Conservation (phyloP, 2,329 filamentous ascomycete species). For the Alternaria arbusti region DNA sequence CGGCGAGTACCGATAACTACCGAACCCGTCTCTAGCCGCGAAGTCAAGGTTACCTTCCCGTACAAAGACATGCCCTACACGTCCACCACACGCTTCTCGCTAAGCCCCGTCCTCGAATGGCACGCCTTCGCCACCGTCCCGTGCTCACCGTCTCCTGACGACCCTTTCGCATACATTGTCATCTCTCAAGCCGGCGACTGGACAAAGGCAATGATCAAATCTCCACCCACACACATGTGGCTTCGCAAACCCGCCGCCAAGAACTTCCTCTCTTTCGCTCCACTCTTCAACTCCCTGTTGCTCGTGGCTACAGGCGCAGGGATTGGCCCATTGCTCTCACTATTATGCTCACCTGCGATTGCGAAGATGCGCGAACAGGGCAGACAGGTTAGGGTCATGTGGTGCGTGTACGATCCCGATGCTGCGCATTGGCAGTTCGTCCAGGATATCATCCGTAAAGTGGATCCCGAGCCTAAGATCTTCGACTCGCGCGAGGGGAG, state of each 20-base stretch:
- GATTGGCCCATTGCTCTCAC: slow-evolving; percentile 28
- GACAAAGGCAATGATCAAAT: slow-evolving; percentile 27
- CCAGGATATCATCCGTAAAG: slow-evolving; percentile 10
- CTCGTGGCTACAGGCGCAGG: slow-evolving; percentile 33
- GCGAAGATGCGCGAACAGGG: slow-evolving; percentile 8
- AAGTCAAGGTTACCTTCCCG: slow-evolving; percentile 66
- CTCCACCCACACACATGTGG: slow-evolving; percentile 21
- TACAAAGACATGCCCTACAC: slow-evolving; percentile 31
- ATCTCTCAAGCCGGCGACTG: slow-evolving; percentile 46
- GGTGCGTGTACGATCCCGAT: slow-evolving; percentile 20
- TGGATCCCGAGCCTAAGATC: slow-evolving; percentile 20
- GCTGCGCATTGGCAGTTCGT: slow-evolving; percentile 24
- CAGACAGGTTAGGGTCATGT: slow-evolving; percentile 19
- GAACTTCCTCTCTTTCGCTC: slow-evolving; percentile 30
- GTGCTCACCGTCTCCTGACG: not conserved
- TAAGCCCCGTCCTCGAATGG: slow-evolving; percentile 40
- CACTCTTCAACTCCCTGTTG: slow-evolving; percentile 25
- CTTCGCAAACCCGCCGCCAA: slow-evolving; percentile 20
- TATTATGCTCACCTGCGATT: slow-evolving; percentile 18
- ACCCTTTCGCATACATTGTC: slow-evolving; percentile 25
- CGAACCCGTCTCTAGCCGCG: slow-evolving; percentile 73
- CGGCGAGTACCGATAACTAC: slow-evolving; percentile 69
- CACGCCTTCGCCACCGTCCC: slow-evolving; percentile 49
- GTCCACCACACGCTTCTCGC: slow-evolving; percentile 24
- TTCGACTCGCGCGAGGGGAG: slow-evolving; percentile 17